Evolutionary conservation across 2,329 filamentous ascomycete species (phyloP).

Genomic region (Chaetomium globosum): DNA sequence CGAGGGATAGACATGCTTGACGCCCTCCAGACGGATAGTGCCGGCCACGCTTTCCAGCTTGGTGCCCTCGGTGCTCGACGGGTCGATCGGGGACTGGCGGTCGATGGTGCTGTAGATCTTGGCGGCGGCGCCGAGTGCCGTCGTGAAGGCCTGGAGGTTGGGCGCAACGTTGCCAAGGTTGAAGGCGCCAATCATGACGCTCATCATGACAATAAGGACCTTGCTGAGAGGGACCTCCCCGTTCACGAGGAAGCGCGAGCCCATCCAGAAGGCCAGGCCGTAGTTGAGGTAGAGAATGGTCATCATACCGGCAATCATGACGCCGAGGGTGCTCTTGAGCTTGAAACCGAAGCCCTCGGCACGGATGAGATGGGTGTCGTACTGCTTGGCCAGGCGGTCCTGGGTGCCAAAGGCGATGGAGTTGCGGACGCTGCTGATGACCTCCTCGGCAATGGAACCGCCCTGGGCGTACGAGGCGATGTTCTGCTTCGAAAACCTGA

Average conservation of each 20-base stretch:
- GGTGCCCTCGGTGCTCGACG: conserved; percentile 69
- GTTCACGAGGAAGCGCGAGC: conserved; percentile 71
- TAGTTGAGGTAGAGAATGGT: conserved; percentile 83
- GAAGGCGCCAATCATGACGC: conserved; percentile 91
- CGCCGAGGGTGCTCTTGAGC: conserved; percentile 70
- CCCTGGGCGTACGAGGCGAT: conserved; percentile 80
- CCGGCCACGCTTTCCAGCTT: conserved; percentile 74
- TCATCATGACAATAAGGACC: conserved; percentile 83
- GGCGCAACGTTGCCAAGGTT: conserved; percentile 85
- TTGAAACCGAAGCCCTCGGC: conserved; percentile 78
- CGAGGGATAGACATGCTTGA: conserved; percentile 94
- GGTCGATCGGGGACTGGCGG: conserved; percentile 79
- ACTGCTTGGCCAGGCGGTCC: conserved; percentile 84
- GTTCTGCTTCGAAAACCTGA: conserved; percentile 78
- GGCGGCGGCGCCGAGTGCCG: conserved; percentile 76
- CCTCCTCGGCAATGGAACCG: conserved; percentile 89
- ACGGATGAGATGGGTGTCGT: conserved; percentile 71
- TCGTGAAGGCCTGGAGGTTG: conserved; percentile 83
- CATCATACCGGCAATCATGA: conserved; percentile 86
- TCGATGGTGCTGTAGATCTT: conserved; percentile 97
- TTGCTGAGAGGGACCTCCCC: conserved; percentile 67
- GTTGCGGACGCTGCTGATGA: conserved; percentile 90
- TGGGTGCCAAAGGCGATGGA: conserved; percentile 92
- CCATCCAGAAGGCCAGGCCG: conserved; percentile 86
- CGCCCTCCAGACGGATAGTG: conserved; percentile 74